Evolutionary conservation across 2,329 filamentous ascomycete genomes (phyloP), one percentile per base, ranked within the genome.

Genomic region (Fusarium palustre): DNA sequence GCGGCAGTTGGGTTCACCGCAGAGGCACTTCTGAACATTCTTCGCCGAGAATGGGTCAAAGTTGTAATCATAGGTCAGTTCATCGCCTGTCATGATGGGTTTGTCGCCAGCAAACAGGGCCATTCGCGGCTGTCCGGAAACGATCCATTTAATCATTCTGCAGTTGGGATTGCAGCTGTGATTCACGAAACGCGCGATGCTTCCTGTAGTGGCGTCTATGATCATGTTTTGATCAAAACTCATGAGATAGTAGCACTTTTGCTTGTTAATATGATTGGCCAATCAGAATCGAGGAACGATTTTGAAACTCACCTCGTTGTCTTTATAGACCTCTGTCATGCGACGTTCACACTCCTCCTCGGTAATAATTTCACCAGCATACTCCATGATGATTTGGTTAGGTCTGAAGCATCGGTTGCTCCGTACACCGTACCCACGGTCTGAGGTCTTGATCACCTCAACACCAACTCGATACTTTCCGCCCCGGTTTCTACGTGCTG

Each of bases 221-320:
- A 98, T 97, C 90, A 98, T 96, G 79, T 97, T 96, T 79, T 97
- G 94, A 77, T 98, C 94, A 77, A 98, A 97, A 58, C 93, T 94
- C 96, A 99, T 99, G 50, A 99, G 85, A 79, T 99, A 99, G 80
- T 97, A 98, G 80, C 94, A 97, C 92, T 97, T 72, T 97, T 22
- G 38, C 64, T 57, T 57, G 60, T 73, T 53, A 65, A 42, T 47
- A 24, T 41, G 45, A 9, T 20, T 50, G 43, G 59, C 59, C 41
- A 48, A 59, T 59, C 25, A 30, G 30, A 25, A 55, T 25, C 34
- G 33, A 30, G 22, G 53, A 39, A n/a, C 15, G 7, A 28, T 47
- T 33, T 28, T 11, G 25, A 57, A 22, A 79, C 88, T 79, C 79
- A 97, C 94, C 81, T 96, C 91, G 74, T 97, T 97, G 77, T 97